These are phyloP conservation scores for Paecilomyces sp. DNA, from an alignment of 2,329 filamentous ascomycete genomes.

Conservation along the genomic window DNA sequence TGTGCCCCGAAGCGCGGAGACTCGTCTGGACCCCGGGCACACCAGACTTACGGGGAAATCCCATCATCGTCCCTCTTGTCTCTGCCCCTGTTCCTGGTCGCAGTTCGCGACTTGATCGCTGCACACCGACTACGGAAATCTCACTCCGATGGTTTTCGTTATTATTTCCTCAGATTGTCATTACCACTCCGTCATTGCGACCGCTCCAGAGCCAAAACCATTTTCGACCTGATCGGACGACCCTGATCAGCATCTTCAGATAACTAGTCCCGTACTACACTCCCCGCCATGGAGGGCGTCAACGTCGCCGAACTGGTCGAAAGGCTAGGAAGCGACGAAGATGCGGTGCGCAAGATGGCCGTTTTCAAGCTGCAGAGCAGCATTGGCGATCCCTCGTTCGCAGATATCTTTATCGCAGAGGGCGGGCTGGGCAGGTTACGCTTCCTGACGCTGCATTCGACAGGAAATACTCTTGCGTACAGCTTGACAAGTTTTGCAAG, in stretches of 20 bases:
- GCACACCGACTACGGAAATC: not conserved
- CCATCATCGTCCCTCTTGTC: not conserved
- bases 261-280: not conserved
- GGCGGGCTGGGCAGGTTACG: conserved; percentile 77
- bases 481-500: conserved; percentile 82
- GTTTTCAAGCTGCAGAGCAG: conserved; percentile 95
- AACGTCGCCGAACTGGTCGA: conserved; percentile 53
- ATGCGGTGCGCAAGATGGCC: conserved; percentile 95
- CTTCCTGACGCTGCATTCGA: conserved; percentile 73
- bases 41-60: not conserved
- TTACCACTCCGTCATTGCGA: not conserved
- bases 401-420: conserved; percentile 88
- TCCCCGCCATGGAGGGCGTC: conserved; percentile 43
- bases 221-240: not conserved
- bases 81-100: not conserved
- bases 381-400: conserved; percentile 93
- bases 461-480: conserved; percentile 92
- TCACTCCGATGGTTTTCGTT: not conserved
- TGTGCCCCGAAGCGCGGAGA: not conserved
- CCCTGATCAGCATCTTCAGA: not conserved
- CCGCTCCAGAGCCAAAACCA: not conserved
- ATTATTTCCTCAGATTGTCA: not conserved
- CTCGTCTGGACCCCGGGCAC: not conserved
- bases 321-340: conserved; percentile 59
- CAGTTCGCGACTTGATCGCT: not conserved